A percentile compares a stretch with the other conserved stretches of the same genome.
These are phyloP conservation scores for Xeromyces bisporus DNA, from an alignment of 495 filamentous ascomycete species.

Conservation along the genomic window DNA sequence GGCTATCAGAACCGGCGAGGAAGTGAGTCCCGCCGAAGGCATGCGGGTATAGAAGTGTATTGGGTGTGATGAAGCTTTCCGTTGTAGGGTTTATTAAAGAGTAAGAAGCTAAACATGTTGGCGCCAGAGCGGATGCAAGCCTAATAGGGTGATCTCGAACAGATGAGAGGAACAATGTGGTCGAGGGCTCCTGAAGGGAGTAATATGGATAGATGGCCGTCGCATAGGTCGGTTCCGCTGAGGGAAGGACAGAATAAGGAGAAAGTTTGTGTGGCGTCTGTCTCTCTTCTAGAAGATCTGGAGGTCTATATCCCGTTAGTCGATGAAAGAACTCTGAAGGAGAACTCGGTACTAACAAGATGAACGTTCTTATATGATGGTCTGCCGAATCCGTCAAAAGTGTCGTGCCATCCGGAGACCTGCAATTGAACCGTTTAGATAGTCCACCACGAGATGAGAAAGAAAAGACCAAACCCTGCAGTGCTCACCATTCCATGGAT, in stretches of 20 bases:
- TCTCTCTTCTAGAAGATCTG: constrained; percentile 45
- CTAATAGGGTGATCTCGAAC: constrained; percentile 59
- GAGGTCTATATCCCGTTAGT: constrained; percentile 26
- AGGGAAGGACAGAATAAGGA: constrained; percentile 42
- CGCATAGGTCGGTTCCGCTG: constrained; percentile 54
- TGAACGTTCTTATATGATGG: constrained; percentile 50
- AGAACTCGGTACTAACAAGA: constrained; percentile 33
- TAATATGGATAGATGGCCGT: constrained; percentile 59
- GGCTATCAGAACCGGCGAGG: constrained; percentile 56
- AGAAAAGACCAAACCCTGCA: no score
- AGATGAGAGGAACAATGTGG: constrained; percentile 52
- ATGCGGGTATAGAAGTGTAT: constrained; percentile 51
- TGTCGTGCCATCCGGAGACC: constrained; percentile 69
- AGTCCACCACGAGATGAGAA: no score
- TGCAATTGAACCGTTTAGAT: no score
- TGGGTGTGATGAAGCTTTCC: constrained; percentile 60
- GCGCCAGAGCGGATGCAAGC: constrained; percentile 41
- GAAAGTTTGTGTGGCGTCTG: constrained; percentile 30
- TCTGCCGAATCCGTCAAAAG: constrained; percentile 59
- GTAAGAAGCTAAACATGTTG: constrained; percentile 41
- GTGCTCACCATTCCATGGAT: constrained; percentile 40
- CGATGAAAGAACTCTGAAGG: constrained; percentile 2
- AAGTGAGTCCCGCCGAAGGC: constrained; percentile 38
- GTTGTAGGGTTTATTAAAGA: constrained; percentile 55
- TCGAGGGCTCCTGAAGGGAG: constrained; percentile 43